These are phyloP conservation scores for Suhomyces panamericanus DNA, from an alignment of 1,139 yeast species.

Conservation along the genomic window DNA sequence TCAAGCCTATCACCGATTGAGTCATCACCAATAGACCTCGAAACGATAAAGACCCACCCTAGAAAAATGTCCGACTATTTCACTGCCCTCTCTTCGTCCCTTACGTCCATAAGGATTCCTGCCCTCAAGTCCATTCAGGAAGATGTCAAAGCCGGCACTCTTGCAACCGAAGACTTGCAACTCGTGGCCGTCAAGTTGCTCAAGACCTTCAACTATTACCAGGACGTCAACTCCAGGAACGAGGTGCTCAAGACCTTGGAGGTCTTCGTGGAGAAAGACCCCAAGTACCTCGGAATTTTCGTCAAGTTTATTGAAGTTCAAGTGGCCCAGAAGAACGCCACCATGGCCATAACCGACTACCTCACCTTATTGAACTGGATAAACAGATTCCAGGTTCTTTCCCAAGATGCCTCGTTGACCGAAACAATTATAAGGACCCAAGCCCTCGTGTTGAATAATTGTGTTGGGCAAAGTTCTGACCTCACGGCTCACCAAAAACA, in stretches of 20 bases:
- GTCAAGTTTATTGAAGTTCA: conserved; percentile 37
- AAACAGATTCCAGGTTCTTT: conserved; percentile 32
- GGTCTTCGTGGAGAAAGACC: conserved; percentile 32
- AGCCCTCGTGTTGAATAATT: conserved; percentile 23
- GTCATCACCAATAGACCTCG: background rate
- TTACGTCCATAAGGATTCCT: conserved; percentile 36
- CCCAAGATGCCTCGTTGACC: conserved; percentile 14
- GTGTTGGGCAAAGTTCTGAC: conserved; percentile 16
- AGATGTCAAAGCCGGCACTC: conserved; percentile 16
- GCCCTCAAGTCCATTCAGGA: conserved; percentile 22
- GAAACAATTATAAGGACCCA: conserved; percentile 22
- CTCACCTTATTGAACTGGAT: conserved; percentile 61
- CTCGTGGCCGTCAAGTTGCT: conserved; percentile 32
- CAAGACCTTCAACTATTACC: conserved; percentile 51
- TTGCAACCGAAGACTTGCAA: conserved; percentile 23
- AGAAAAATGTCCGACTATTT: conserved; percentile 1
- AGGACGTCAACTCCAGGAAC: conserved; percentile 49
- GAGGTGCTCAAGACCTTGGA: conserved; percentile 40
- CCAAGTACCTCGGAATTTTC: conserved; percentile 33
- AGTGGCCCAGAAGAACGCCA: conserved; percentile 30
- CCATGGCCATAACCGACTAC: conserved; percentile 54
- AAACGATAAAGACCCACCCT: background rate
- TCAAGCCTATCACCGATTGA: background rate
- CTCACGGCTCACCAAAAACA: conserved; percentile 30
- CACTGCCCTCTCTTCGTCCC: conserved; percentile 31